Percentiles rank a stretch among this genome's conserved stretches.
These are phyloP conservation scores for Knufia fluminis DNA, from an alignment of 2,329 filamentous ascomycete species.

Conservation along the genomic window DNA sequence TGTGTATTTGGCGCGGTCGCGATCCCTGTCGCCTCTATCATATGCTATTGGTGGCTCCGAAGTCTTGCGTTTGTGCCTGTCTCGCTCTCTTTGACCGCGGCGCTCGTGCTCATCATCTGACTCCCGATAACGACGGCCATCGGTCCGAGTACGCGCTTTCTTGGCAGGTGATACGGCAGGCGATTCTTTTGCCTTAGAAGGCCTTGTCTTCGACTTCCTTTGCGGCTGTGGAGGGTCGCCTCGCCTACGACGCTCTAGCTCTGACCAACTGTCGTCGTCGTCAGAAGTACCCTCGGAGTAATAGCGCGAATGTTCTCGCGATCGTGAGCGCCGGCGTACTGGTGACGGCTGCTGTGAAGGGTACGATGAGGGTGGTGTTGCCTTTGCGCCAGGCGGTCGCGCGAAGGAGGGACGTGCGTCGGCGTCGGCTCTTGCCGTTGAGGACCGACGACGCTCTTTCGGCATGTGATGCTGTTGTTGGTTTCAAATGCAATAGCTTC, in stretches of 20 bases:
- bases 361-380: constrained; percentile 14
- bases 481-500: background rate
- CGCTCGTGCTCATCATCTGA: constrained; percentile 16
- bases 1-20: constrained; percentile 28
- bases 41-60: constrained; percentile 9
- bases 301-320: constrained; percentile 1
- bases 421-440: constrained; percentile 19
- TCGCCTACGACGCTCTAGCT: constrained; percentile 10
- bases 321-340: constrained; percentile 12
- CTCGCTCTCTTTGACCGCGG: constrained; percentile 1
- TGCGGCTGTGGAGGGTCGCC: constrained; percentile 8
- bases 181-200: constrained; percentile 29
- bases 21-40: constrained; percentile 14
- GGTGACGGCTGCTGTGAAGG: constrained; percentile 17
- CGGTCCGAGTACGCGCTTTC: constrained; percentile 16
- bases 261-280: background rate
- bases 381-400: constrained; percentile 23
- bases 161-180: constrained; percentile 30
- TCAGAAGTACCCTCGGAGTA: constrained; percentile 3
- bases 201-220: constrained; percentile 7
- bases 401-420: constrained; percentile 26
- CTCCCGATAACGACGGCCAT: constrained; percentile 16
- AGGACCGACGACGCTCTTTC: constrained; percentile 23
- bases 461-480: constrained; percentile 15
- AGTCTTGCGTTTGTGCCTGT: constrained; percentile 12